Evolutionary conservation across 306 rosid species (phyloP), one percentile per base, ranked within the genome.

Genomic region (Corylus avellana): DNA sequence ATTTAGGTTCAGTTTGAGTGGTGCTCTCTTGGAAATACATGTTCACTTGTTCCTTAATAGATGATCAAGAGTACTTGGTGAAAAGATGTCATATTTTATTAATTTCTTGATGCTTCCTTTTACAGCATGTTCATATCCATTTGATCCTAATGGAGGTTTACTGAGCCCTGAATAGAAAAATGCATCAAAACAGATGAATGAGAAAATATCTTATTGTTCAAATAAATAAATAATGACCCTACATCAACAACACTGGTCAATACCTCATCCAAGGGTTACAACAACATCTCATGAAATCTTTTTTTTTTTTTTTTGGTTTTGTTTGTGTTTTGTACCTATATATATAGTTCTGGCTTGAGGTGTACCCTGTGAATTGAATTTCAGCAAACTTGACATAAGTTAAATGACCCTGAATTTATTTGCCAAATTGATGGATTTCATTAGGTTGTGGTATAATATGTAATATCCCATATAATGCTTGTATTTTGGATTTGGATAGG

Each of bases 401-500:
- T 22, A 53, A 3, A 17, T 13, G 58, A 12, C 32, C 11, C 13
- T 48, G 13, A 48, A 20, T 22, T 53, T 63, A 39, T 1, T 22
- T 8, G 11, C 75, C 3, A 70, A 70, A 70, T 67, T 12, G 37
- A 49, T 61, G 77, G 54, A 73, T 37, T 37, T 27, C 48, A 7
- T 17, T 67, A 35, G 18, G 25, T 67, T 67, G 7, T 32, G 1
- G 16, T 32, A 29, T 27, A 46, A 42, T 59, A 54, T 72, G 49
- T 39, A 12, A 69, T 14, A 55, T 80, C 39, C 29, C 27, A 69
- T 72, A 48, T 75, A 69, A 66, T 83, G 67, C 10, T 55, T 42
- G 18, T 46, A 7, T 48, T 77, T 35, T 75, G 76, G 51, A 27
- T 55, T 72, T 77, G 76, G 17, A n/a, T 89, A 94, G 98, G 98